A percentile compares a stretch with the other conserved stretches of the same genome.
These are phyloP conservation scores for Penicillium paradoxum DNA, from an alignment of 495 filamentous ascomycete genomes.

Conservation along the genomic window DNA sequence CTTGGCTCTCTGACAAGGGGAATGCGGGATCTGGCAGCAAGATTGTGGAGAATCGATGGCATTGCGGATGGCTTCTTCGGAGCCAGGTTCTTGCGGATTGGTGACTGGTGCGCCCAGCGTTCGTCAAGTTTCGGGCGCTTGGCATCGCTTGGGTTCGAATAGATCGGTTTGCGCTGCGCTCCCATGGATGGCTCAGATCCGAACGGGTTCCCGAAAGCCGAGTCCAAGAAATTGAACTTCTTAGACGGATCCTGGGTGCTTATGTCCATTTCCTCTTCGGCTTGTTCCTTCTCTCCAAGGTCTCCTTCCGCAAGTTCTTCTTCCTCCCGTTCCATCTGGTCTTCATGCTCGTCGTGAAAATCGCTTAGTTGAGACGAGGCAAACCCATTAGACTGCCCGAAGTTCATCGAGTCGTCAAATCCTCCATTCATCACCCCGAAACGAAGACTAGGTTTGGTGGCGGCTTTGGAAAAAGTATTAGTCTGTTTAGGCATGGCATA, in stretches of 20 bases:
- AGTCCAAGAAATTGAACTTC: conserved; percentile 33
- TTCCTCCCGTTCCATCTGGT: conserved; percentile 28
- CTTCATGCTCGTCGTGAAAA: conserved; percentile 31
- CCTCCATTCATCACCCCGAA: conserved; percentile 38
- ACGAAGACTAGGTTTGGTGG: conserved; percentile 28
- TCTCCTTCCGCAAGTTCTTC: conserved; percentile 16
- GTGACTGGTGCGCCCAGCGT: conserved; percentile 35
- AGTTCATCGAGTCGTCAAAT: conserved; percentile 35
- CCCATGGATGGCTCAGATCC: conserved; percentile 1
- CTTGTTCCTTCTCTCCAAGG: conserved; percentile 31
- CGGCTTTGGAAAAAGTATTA: conserved; percentile 21
- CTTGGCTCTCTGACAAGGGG: conserved; percentile 39
- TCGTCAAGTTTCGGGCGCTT: conserved; percentile 46
- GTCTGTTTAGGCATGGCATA: conserved; percentile 32
- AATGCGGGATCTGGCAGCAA: conserved; percentile 32
- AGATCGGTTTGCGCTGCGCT: conserved; percentile 36
- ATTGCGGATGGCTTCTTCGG: conserved; percentile 49
- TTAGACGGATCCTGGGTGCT: conserved; percentile 14
- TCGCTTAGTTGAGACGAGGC: conserved; percentile 31
- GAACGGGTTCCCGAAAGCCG: conserved; percentile 25
- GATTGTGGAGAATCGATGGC: conserved; percentile 41
- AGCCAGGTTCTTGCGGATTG: conserved; percentile 35
- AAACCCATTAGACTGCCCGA: conserved; percentile 28
- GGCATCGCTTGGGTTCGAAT: conserved; percentile 38
- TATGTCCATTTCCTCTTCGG: conserved; percentile 29